Evolutionary conservation across 225 moss, liverwort and hornwort genomes (phyloP).

Genomic region (Marchantia polymorpha): DNA sequence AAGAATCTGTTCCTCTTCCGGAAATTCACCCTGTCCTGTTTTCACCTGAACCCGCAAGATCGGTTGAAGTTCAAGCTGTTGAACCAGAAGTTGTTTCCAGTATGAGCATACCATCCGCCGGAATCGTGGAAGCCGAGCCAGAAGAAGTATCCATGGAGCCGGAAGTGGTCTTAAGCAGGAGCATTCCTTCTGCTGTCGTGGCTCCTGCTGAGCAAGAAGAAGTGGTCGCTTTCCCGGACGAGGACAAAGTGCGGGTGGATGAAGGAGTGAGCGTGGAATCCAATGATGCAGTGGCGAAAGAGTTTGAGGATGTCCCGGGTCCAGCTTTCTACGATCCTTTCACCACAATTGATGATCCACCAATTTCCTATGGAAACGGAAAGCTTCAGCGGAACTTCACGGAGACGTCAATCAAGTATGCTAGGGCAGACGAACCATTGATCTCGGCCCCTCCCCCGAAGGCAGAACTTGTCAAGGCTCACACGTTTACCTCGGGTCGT

Average conservation of each 20-base stretch:
- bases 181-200: slow-evolving; percentile 3
- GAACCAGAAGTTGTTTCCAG: background rate
- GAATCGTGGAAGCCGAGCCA: background rate
- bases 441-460: slow-evolving; percentile 17
- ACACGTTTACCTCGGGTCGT: slow-evolving; percentile 42
- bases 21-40: background rate
- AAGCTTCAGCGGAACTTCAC: slow-evolving; percentile 19
- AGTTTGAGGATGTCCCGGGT: background rate
- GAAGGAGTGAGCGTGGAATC: background rate
- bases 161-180: slow-evolving; percentile 8
- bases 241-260: slow-evolving; percentile 7
- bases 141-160: background rate
- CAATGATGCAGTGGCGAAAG: background rate
- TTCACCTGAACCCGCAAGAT: background rate
- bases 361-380: background rate
- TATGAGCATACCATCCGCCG: background rate
- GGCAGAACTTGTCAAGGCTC: slow-evolving; percentile 36
- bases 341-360: slow-evolving; percentile 1
- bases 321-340: slow-evolving; percentile 21
- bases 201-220: slow-evolving; percentile 2
- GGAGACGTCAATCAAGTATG: slow-evolving; percentile 14
- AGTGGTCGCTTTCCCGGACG: background rate
- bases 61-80: slow-evolving; percentile 1
- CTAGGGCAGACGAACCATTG: background rate
- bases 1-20: background rate